Evolutionary conservation across 495 filamentous ascomycete species (phyloP), one percentile per base, ranked within the genome.

Genomic region (Penicillium lagena): DNA sequence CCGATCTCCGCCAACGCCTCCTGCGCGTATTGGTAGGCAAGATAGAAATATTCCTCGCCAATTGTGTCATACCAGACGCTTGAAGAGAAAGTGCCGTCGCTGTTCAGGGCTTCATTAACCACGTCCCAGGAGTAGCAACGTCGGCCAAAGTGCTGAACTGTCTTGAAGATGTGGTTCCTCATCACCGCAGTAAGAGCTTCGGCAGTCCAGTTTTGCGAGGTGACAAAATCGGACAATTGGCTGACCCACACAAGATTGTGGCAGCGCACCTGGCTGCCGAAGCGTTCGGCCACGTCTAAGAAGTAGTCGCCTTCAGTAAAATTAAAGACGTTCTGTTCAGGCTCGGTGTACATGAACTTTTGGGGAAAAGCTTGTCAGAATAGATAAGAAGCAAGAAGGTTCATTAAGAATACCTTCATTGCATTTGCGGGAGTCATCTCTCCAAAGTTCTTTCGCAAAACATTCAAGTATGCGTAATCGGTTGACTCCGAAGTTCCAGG

Each of bases 201-300:
- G 9, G 57, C 59, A n/a, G 60, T 75, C 70, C 74, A 80, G 14
- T 61, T 70, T 7, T 68, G 68, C 0, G 45, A 48, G 28, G 63
- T 64, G 30, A 76, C 68, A 66, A 70, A 80, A 13, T 47, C 56
- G 7, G 79, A 72, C 6, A 81, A 59, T 47, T 82, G 72, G 36
- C 54, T 66, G 58, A 74, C 55, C 78, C 75, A 83, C n/a, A 77
- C 70, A 12, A 80, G 61, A 7, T 76, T 78, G 56, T 82, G 77
- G 49, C 76, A 81, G n/a, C 77, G 62, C 35, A 82, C 51, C 4
- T 60, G 38, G 56, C 78, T 66, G 29, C 62, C 60, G 35, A 70
- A 69, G 7, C 38, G 42, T 42, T 63, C 59, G 6, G 79, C 75
- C 9, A 70, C 51, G 39, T 62, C 54, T 12, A 73, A 54, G 44